Percentiles rank a stretch among this genome's conserved stretches.
phyloP scores from a whole-genome alignment of 1,284 basidiomycete species.

The Cutaneotrichosporon sp. region DNA sequence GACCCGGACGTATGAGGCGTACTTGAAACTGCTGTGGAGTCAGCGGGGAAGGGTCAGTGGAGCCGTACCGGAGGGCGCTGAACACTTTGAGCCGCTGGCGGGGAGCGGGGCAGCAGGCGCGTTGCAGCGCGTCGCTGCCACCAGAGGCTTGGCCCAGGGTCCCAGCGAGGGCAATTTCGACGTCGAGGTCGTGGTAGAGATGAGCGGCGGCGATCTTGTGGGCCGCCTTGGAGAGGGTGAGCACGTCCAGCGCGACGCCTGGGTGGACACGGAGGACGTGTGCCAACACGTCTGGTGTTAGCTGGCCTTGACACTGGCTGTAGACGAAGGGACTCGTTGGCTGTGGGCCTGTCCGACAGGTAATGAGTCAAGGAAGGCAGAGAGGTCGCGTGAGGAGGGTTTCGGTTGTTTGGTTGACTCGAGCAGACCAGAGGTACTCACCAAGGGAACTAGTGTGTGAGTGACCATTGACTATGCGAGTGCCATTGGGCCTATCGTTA shows the following conservation, averaged over 20 bases:
- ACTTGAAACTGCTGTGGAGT: slow-evolving; percentile 9
- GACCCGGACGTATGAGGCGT: slow-evolving; percentile 20
- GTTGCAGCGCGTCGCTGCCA: neutral
- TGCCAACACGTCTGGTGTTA: slow-evolving; percentile 18
- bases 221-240: slow-evolving; percentile 15
- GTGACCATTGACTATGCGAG: neutral
- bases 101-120: slow-evolving; percentile 19
- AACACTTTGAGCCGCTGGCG: slow-evolving; percentile 13
- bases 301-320: slow-evolving; percentile 8
- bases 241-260: neutral
- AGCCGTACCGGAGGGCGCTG: slow-evolving; percentile 15
- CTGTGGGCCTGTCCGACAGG: neutral
- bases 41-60: neutral
- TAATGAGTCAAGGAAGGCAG: neutral
- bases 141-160: slow-evolving; percentile 7
- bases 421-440: neutral
- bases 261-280: slow-evolving; percentile 13
- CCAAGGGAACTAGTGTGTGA: slow-evolving; percentile 1
- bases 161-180: slow-evolving; percentile 22
- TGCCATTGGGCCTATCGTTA: neutral
- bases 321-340: neutral
- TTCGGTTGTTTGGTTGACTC: neutral
- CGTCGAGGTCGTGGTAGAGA: slow-evolving; percentile 19
- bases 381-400: neutral
- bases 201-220: slow-evolving; percentile 3